Base-by-base conservation (phyloP, 2,329 filamentous ascomycete genomes). In the Arthroderma sp. region DNA sequence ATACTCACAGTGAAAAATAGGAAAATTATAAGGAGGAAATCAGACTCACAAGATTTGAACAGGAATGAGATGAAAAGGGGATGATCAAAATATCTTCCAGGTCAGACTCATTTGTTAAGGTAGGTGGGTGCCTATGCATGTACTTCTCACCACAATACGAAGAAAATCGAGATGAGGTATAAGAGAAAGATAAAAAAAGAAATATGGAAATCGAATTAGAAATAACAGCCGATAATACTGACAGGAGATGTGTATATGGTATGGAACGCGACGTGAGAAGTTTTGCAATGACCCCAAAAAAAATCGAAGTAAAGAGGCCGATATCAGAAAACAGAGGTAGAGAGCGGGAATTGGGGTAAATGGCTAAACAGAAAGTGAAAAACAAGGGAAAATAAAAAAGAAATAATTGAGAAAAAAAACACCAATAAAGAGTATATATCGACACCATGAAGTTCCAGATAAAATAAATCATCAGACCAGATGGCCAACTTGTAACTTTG, bases 261-360 rank as follows among this genome's bases (percentile, higher is more conserved):
- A 55, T 41, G 19, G 33, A 49, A 47, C 39, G 15, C 25, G 8
- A 44, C 33, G 35, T 23, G 55, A 54, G 37, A 19, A 43, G 56
- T 21, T 56, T 31, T 33, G 53, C n/a, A 31, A 13, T 17, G 25
- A 31, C 44, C 25, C 15, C 19, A 23, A 25, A 31, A 15, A 51
- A 31, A 41, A n/a, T n/a, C 31, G 54, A 61, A 54, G 41, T 43
- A 58, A 51, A 38, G 28, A 39, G 56, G 28, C 54, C 28, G 37
- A 54, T 56, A 59, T 38, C 49, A 56, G 38, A 39, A 54, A 61
- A 43, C 41, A 56, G 55, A 43, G 28, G 17, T 43, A 56, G 43
- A 58, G 56, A 59, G 54, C 19, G 37, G 59, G 37, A 39, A 56
- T 41, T 35, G 57, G 43, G 49, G 55, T 54, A 56, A 60, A 56